Percentiles rank a stretch among this genome's conserved stretches.
Evolutionary conservation across 2,329 filamentous ascomycete species (phyloP).

Genomic region (Penicillium sp.): DNA sequence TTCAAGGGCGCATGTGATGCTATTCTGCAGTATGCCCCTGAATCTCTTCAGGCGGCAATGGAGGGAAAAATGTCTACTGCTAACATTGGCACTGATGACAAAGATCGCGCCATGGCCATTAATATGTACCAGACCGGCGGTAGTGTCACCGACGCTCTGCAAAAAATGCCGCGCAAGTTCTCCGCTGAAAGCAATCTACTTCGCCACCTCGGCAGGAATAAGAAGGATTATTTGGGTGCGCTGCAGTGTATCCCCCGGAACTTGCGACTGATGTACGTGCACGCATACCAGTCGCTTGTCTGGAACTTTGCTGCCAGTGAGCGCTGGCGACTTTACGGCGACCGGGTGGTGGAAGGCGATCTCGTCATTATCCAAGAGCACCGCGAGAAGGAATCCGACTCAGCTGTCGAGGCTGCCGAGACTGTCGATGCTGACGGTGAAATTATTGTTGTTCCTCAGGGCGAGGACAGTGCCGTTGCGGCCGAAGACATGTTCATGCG

Average conservation of each 20-base stretch:
- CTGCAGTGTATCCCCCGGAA: constrained; percentile 76
- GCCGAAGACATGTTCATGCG: constrained; percentile 61
- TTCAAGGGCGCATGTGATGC: constrained; percentile 76
- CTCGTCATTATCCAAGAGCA: constrained; percentile 68
- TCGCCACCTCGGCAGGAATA: constrained; percentile 61
- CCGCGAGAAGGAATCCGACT: constrained; percentile 44
- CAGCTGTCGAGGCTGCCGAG: constrained; percentile 29
- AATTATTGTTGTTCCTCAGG: constrained; percentile 61
- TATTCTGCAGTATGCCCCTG: constrained; percentile 70
- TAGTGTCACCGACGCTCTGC: constrained; percentile 59
- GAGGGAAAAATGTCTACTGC: constrained; percentile 43
- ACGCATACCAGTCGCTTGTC: constrained; percentile 91
- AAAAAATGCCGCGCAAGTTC: constrained; percentile 74
- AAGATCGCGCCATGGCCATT: constrained; percentile 73
- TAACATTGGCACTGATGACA: constrained; percentile 70
- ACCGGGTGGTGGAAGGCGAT: constrained; percentile 76
- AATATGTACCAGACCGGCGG: constrained; percentile 66
- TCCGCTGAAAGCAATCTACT: constrained; percentile 77
- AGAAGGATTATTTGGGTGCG: constrained; percentile 75
- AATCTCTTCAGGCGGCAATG: constrained; percentile 58
- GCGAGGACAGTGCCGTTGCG: constrained; percentile 54
- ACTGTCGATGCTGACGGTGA: constrained; percentile 62
- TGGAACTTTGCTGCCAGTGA: constrained; percentile 86
- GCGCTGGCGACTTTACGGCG: constrained; percentile 73
- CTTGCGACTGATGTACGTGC: constrained; percentile 88